Evolutionary conservation across 306 rosid species (phyloP), one percentile per base, ranked within the genome.

Genomic region (Dalbergia cultrata): DNA sequence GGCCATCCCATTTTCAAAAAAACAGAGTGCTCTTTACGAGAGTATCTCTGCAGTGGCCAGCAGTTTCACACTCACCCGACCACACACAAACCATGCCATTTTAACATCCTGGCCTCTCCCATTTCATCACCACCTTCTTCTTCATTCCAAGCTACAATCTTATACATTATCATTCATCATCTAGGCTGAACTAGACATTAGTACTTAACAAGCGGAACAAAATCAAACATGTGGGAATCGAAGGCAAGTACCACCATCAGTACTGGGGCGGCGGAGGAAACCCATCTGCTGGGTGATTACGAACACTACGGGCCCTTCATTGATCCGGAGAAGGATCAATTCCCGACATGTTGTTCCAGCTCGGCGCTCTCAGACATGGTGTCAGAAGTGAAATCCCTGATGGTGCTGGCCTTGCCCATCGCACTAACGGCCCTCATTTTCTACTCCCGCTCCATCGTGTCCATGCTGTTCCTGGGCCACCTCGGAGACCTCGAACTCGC

Each of bases 401-500:
- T 89, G 74, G 6, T 59, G 6, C 70, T 93, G 0, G 91, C 97
- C 9, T 86, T 85, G 41, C 99, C 99, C 3, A 95, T 90, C 3
- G 88, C 89, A 19, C 53, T 93, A 1, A 87, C 99, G 0, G 94
- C 88, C 4, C 91, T 95, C 76, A 88, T 95, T 67, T 85, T 95
- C 86, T 95, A 95, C 90, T 82, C 93, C 7, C 96, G 99, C 65
- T 93, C 99, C n/a, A 84, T 89, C 37, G 10, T 95, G 4, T 93
- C 99, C 47, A 95, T 95, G 97, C 69, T 95, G 19, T 95, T 93
- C 83, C 93, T 95, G 0, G 99, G 99, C 17, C 78, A 72, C 52
- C 84, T 91, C 0, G 99, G 99, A 0, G 92, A 93, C 44, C 69
- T 78, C 0, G 77, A 92, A 26, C 96, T 95, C 0, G 99, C 98